Base-by-base conservation (phyloP, 2,329 filamentous ascomycete species). In the Fusarium euwallaceae region DNA sequence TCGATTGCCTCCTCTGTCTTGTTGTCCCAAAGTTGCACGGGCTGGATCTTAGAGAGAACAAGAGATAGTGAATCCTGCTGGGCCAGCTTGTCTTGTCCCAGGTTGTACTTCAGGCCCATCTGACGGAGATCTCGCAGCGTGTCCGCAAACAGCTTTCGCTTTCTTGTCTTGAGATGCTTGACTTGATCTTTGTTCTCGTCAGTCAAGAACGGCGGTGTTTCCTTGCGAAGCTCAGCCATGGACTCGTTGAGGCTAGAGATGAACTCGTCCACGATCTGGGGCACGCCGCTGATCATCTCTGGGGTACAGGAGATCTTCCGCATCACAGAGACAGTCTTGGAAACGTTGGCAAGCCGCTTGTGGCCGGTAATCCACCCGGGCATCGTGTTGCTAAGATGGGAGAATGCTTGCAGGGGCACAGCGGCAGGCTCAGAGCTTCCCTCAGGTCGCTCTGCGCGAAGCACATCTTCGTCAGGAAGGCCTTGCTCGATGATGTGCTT, bases 101-200 rank as follows among this genome's bases (percentile, higher is more conserved):
- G 87, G 80, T 98, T 98, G 62, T 92, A 91, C 77, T 92, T 93
- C 77, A 99, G 90, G 5, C 97, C 97, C 96, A 99, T 98, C 67
- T 92, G 90, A 39, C 95, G 91, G 32, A 98, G 86, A 24, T 92
- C 90, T 79, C 94, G 95, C 73, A 99, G 85, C 0, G 94, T 95
- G 76, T 98, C 96, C 1, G 95, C 94, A 78, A 97, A 97, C 16
- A 98, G 88, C 77, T 95, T 95, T 51, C 95, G 91, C 84, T 99
- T 99, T 78, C 94, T 90, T 4, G 91, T 92, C 86, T 98, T 98
- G 76, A 98, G 90, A 81, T 98, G 94, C 82, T 97, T 95, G 70
- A 98, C 91, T 17, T 89, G 82, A 12, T 92, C 89, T 80, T 95
- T 96, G 82, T 97, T 98, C 51, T 98, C 95, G 29, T 98, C 94